Percentiles rank a stretch among this genome's conserved stretches.
phyloP scores from a whole-genome alignment of 176 grass and related monocot species.

The Canna indica region DNA sequence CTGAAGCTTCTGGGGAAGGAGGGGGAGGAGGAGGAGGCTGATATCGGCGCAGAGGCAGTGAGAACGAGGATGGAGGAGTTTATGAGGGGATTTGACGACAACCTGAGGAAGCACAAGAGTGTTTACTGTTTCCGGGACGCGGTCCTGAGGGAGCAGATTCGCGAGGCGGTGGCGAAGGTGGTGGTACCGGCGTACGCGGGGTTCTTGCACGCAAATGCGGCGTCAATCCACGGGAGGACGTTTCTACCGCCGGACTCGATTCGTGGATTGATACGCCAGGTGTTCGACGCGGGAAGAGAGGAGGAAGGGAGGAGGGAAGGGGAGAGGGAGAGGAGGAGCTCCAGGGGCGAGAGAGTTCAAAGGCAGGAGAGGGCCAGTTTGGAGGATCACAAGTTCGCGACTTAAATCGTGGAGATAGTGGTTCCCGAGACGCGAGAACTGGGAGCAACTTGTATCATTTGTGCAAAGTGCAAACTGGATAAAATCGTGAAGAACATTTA shows the following conservation, averaged over 20 bases:
- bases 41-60: conserved; percentile 20
- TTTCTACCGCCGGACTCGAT: conserved; percentile 32
- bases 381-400: no score
- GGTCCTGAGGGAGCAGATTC: conserved; percentile 52
- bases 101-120: conserved; percentile 20
- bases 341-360: conserved; percentile 7
- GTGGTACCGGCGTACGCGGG: conserved; percentile 43
- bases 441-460: no score
- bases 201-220: conserved; percentile 41
- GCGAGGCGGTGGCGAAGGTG: conserved; percentile 26
- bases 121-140: conserved; percentile 39
- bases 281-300: conserved; percentile 39
- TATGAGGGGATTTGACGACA: conserved; percentile 29
- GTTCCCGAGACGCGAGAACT: no score
- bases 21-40: conserved; percentile 16
- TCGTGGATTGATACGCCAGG: conserved; percentile 21
- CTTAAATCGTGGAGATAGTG: no score
- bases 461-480: no score
- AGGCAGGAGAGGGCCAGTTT: no score
- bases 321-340: conserved; percentile 14
- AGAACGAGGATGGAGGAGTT: conserved; percentile 24
- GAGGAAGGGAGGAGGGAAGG: conserved; percentile 10
- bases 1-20: conserved; percentile 19
- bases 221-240: conserved; percentile 5
- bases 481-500: no score